phyloP scores from a whole-genome alignment of 2,329 filamentous ascomycete species.

The Cladorrhinum sp. region DNA sequence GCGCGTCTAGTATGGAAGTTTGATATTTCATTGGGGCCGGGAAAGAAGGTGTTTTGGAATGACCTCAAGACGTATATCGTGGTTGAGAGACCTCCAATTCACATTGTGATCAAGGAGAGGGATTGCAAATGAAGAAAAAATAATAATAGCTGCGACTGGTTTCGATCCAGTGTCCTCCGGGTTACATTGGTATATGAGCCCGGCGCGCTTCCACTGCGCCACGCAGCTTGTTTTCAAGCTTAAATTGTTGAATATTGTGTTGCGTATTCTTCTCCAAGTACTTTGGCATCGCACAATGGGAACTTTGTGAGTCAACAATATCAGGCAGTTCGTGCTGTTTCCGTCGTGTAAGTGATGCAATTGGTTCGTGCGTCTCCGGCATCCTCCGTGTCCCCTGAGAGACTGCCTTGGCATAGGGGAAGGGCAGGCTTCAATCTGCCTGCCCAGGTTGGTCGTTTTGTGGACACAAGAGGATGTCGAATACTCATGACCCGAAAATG shows the following conservation, averaged over 20 bases:
- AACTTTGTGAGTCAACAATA: neutral
- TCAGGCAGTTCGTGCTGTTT: too few species aligned
- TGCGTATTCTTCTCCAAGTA: neutral
- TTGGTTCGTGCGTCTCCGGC: too few species aligned
- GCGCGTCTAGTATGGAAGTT: conserved; percentile 9
- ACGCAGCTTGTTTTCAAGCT: conserved; percentile 2
- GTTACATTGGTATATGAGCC: conserved; percentile 11
- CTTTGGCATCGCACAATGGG: neutral
- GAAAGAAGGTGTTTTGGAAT: conserved; percentile 1
- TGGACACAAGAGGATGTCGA: too few species aligned
- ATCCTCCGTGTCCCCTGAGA: too few species aligned
- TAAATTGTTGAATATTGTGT: neutral
- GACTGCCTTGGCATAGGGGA: too few species aligned
- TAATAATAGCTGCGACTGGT: conserved; percentile 5
- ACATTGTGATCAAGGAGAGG: neutral
- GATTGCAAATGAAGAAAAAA: neutral
- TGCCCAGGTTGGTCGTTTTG: too few species aligned
- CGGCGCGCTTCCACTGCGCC: conserved; percentile 10
- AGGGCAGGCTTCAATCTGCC: too few species aligned
- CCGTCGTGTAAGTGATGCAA: too few species aligned
- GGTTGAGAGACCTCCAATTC: neutral
- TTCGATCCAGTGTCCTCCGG: conserved; percentile 10
- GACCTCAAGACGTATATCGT: conserved; percentile 6
- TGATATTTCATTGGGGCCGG: neutral
- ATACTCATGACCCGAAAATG: neutral